These are phyloP conservation scores for Paecilomyces sp. DNA, from an alignment of 2,329 filamentous ascomycete species.

Conservation along the genomic window DNA sequence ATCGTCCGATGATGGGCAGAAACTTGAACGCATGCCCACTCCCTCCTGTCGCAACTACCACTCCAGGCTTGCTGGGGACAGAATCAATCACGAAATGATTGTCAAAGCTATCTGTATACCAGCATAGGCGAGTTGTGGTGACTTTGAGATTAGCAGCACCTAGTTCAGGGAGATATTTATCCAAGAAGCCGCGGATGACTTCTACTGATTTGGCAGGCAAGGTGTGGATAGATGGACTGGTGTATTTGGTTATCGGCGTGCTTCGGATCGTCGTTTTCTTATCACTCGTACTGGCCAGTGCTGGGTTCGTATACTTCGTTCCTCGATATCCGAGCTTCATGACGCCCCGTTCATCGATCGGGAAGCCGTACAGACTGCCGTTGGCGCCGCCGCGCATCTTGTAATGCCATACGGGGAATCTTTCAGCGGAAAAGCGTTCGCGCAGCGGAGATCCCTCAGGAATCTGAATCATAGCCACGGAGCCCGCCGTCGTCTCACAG, in stretches of 20 bases:
- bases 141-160: constrained; percentile 26
- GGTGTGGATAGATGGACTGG: constrained; percentile 6
- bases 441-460: constrained; percentile 32
- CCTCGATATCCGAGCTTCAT: constrained; percentile 47
- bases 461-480: constrained; percentile 39
- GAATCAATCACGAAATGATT: constrained; percentile 50
- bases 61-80: constrained; percentile 42
- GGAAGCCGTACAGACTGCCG: constrained; percentile 45
- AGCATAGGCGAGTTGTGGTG: constrained; percentile 44
- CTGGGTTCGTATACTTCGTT: constrained; percentile 45
- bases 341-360: constrained; percentile 35
- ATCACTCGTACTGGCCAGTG: constrained; percentile 26
- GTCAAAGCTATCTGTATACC: constrained; percentile 51
- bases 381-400: constrained; percentile 26
- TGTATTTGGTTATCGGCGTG: constrained; percentile 35
- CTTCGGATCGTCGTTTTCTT: constrained; percentile 22
- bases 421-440: constrained; percentile 33
- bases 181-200: constrained; percentile 27
- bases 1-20: constrained; percentile 48
- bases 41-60: constrained; percentile 56
- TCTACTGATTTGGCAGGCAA: constrained; percentile 20
- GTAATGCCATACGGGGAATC: constrained; percentile 42
- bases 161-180: constrained; percentile 40
- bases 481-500: constrained; percentile 44
- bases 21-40: constrained; percentile 59